Evolutionary conservation across 2,329 filamentous ascomycete genomes (phyloP).

Genomic region (Colletotrichum magnum): DNA sequence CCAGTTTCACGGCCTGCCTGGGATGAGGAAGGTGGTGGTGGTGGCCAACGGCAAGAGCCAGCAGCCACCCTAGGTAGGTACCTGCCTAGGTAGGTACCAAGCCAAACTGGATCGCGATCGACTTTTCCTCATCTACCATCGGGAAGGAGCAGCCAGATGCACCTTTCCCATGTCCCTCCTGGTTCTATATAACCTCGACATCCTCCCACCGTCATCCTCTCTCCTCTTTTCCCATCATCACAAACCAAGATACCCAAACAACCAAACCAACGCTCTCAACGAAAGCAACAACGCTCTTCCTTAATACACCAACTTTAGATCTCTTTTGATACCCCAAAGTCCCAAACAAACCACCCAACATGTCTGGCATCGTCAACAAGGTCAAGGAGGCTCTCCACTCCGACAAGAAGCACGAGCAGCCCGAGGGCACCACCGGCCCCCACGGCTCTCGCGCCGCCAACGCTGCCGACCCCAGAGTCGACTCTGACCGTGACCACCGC

Average conservation of each 20-base stretch:
- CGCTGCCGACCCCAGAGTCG: slow-evolving; percentile 65
- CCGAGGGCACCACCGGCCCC: slow-evolving; percentile 42
- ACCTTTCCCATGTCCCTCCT: slow-evolving; percentile 14
- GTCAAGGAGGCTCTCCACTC: slow-evolving; percentile 69
- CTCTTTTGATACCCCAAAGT: slow-evolving; percentile 37
- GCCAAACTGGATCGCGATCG: slow-evolving; percentile 24
- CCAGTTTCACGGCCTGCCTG: neutral
- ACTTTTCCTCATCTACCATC: slow-evolving; percentile 11
- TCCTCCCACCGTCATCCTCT: slow-evolving; percentile 6
- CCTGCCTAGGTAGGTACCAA: too few relatives aligned
- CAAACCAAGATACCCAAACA: slow-evolving; percentile 39
- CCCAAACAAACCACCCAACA: slow-evolving; percentile 53
- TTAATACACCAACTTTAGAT: slow-evolving; percentile 13
- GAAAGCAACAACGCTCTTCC: slow-evolving; percentile 20
- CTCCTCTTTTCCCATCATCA: slow-evolving; percentile 38
- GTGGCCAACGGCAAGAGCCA: neutral
- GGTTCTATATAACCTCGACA: slow-evolving; percentile 39
- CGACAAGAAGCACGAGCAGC: slow-evolving; percentile 54
- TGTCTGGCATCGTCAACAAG: slow-evolving; percentile 72
- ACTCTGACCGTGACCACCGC: slow-evolving; percentile 62
- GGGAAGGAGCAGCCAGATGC: slow-evolving; percentile 3
- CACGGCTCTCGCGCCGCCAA: slow-evolving; percentile 61
- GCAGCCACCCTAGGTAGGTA: too few relatives aligned
- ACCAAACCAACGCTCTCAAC: slow-evolving; percentile 32
- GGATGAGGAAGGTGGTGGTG: neutral